phyloP scores from a whole-genome alignment of 2,329 filamentous ascomycete species.

The Coleophoma eucalyptorum region DNA sequence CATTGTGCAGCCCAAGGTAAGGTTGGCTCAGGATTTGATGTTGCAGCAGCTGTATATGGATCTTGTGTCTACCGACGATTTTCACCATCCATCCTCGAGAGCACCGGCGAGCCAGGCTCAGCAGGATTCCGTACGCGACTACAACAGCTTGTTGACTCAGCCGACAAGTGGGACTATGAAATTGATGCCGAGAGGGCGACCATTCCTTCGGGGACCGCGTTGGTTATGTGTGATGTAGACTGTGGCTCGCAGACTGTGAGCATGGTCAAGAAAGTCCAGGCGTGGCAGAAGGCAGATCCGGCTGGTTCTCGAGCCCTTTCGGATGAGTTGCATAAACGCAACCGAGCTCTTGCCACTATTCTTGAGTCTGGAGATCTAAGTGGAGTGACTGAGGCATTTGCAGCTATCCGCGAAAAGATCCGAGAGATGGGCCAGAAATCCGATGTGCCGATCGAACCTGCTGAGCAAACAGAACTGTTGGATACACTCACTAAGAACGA shows the following conservation, averaged over 20 bases:
- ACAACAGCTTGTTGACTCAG: constrained; percentile 50
- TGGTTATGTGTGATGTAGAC: constrained; percentile 95
- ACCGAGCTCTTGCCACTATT: constrained; percentile 65
- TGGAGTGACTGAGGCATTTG: constrained; percentile 43
- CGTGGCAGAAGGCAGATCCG: constrained; percentile 68
- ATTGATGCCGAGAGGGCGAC: constrained; percentile 65
- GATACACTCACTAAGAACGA: constrained; percentile 65
- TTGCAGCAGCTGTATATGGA: constrained; percentile 88
- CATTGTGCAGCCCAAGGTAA: constrained; percentile 98
- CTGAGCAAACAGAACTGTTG: constrained; percentile 77
- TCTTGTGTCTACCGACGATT: constrained; percentile 92
- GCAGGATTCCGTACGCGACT: constrained; percentile 65
- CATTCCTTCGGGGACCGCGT: constrained; percentile 68
- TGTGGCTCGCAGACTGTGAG: constrained; percentile 90
- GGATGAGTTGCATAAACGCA: constrained; percentile 69
- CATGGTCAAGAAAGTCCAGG: constrained; percentile 91
- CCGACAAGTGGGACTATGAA: constrained; percentile 71
- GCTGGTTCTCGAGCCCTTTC: constrained; percentile 68
- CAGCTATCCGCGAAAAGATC: constrained; percentile 56
- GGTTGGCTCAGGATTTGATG: constrained; percentile 92
- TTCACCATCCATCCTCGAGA: constrained; percentile 69
- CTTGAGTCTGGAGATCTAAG: constrained; percentile 46
- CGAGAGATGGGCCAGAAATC: constrained; percentile 71
- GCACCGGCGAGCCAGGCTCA: constrained; percentile 62
- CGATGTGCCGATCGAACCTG: constrained; percentile 84